phyloP scores from a whole-genome alignment of 2,329 filamentous ascomycete genomes.

The Scedosporium boydii region DNA sequence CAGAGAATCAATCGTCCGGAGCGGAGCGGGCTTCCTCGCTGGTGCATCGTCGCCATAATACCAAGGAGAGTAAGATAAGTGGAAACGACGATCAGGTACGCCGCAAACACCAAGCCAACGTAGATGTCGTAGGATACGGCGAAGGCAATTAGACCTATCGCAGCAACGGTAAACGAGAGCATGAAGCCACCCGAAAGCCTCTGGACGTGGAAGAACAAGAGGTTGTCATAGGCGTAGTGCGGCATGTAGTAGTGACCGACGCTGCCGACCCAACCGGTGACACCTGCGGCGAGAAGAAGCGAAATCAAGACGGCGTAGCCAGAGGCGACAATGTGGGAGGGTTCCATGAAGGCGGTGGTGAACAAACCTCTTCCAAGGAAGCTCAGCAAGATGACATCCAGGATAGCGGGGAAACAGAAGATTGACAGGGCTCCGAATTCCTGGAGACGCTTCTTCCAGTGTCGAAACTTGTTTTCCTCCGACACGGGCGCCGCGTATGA shows the following conservation, averaged over 20 bases:
- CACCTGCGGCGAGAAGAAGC: constrained; percentile 47
- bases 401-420: constrained; percentile 52
- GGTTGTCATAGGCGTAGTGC: constrained; percentile 27
- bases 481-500: constrained; percentile 6
- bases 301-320: constrained; percentile 47
- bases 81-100: constrained; percentile 48
- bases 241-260: constrained; percentile 52
- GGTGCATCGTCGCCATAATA: constrained; percentile 39
- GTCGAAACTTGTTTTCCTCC: constrained; percentile 8
- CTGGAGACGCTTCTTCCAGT: constrained; percentile 21
- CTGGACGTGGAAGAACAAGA: constrained; percentile 31
- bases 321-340: constrained; percentile 42
- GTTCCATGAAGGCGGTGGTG: constrained; percentile 46
- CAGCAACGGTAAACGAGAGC: constrained; percentile 22
- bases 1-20: constrained; percentile 50
- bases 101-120: constrained; percentile 45
- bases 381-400: constrained; percentile 50
- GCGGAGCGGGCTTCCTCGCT: constrained; percentile 42
- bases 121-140: constrained; percentile 28
- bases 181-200: constrained; percentile 38
- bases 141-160: constrained; percentile 42
- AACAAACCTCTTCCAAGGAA: constrained; percentile 52
- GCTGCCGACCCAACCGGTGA: constrained; percentile 54
- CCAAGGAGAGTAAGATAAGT: constrained; percentile 50
- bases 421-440: constrained; percentile 49